Percentiles rank a stretch among this genome's conserved stretches.
phyloP scores from a whole-genome alignment of 495 filamentous ascomycete genomes.

The Talaromyces liani region DNA sequence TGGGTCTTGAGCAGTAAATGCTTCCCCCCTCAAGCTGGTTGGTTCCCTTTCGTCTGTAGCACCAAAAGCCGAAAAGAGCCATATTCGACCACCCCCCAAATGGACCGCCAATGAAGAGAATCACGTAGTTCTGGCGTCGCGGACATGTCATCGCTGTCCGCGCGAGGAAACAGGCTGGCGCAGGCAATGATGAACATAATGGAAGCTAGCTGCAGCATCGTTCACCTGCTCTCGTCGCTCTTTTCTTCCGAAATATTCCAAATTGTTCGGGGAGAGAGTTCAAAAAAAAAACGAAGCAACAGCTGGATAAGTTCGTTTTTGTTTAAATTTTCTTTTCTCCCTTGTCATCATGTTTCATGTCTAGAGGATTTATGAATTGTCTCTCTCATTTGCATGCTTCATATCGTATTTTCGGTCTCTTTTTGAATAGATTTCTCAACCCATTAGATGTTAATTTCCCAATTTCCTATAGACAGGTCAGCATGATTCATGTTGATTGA shows the following conservation, averaged over 20 bases:
- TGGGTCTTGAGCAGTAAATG: conserved; percentile 41
- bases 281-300: background rate
- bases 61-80: background rate
- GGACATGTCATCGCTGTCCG: background rate
- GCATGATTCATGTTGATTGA: background rate
- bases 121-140: background rate
- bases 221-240: background rate
- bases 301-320: background rate
- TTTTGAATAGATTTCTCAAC: background rate
- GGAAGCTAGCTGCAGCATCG: background rate
- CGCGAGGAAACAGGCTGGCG: background rate
- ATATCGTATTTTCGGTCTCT: background rate
- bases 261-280: background rate
- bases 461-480: background rate
- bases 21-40: background rate
- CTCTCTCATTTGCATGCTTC: background rate
- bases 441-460: background rate
- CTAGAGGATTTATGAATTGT: background rate
- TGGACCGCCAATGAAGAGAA: background rate
- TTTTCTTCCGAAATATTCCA: background rate
- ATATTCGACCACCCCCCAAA: background rate
- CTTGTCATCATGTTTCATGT: background rate
- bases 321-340: background rate
- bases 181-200: background rate
- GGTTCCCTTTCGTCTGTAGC: background rate